Evolutionary conservation across 495 filamentous ascomycete genomes (phyloP).

Genomic region (Aspergillus sclerotiicarbonarius): DNA sequence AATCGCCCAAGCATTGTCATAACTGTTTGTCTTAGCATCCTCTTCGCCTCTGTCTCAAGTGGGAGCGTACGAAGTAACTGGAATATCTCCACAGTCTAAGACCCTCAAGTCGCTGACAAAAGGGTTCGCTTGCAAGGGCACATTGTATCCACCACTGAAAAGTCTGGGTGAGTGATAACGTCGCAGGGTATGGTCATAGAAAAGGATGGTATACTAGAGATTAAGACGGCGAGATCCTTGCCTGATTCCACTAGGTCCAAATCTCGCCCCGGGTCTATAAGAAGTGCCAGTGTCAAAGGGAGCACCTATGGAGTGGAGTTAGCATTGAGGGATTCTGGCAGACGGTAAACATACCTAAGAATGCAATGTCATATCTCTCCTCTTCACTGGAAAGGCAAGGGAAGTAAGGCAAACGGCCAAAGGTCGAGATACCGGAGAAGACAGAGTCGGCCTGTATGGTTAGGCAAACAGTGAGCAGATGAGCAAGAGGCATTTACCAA

Average conservation of each 20-base stretch:
- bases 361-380: constrained; percentile 77
- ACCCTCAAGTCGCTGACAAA: constrained; percentile 65
- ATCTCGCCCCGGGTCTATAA: constrained; percentile 79
- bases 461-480: background rate
- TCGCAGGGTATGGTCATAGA: background rate
- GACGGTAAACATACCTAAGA: constrained; percentile 53
- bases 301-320: constrained; percentile 40
- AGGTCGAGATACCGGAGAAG: constrained; percentile 72
- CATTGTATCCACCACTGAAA: constrained; percentile 63
- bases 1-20: constrained; percentile 74
- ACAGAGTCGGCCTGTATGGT: constrained; percentile 62
- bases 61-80: constrained; percentile 58
- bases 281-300: constrained; percentile 69
- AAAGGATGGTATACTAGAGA: constrained; percentile 55
- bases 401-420: constrained; percentile 73
- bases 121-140: constrained; percentile 57
- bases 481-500: constrained; percentile 22
- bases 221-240: constrained; percentile 73
- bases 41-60: background rate
- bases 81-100: constrained; percentile 76
- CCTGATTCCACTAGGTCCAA: constrained; percentile 78
- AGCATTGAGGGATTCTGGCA: background rate
- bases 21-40: constrained; percentile 24
- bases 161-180: constrained; percentile 49
- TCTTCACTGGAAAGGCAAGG: constrained; percentile 72